phyloP scores from a whole-genome alignment of 495 filamentous ascomycete species.

The Tuber calosporum region DNA sequence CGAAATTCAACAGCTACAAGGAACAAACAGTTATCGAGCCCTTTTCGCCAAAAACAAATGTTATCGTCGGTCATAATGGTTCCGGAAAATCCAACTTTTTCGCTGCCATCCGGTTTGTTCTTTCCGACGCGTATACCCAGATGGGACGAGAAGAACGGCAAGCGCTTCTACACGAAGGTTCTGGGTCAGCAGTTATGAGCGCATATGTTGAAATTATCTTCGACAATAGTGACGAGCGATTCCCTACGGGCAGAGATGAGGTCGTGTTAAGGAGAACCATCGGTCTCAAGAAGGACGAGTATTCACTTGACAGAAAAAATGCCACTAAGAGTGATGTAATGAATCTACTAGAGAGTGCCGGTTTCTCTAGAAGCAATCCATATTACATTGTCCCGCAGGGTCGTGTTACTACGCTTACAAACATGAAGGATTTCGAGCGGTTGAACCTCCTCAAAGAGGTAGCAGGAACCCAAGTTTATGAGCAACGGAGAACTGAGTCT shows the following conservation, averaged over 20 bases:
- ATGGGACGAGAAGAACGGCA: conserved; percentile 94
- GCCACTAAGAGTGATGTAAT: conserved; percentile 91
- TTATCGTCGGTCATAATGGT: conserved; percentile 98
- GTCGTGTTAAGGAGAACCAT: conserved; percentile 87
- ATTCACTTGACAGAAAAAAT: conserved; percentile 91
- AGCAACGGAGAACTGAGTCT: conserved; percentile 78
- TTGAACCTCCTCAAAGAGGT: conserved; percentile 91
- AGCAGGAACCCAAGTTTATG: conserved; percentile 93
- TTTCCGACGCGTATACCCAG: conserved; percentile 95
- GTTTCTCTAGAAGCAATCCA: conserved; percentile 93
- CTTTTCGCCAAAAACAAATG: conserved; percentile 95
- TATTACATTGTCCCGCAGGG: conserved; percentile 99
- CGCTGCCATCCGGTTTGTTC: conserved; percentile 94
- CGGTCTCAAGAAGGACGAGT: conserved; percentile 96
- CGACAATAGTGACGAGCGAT: conserved; percentile 93
- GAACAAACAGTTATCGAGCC: conserved; percentile 98
- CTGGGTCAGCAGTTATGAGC: conserved; percentile 95
- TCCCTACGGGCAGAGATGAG: conserved; percentile 87
- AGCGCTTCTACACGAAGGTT: conserved; percentile 90
- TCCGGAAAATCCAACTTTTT: conserved; percentile 99
- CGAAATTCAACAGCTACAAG: conserved; percentile 66
- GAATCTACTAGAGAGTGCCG: conserved; percentile 90
- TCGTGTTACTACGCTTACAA: conserved; percentile 89
- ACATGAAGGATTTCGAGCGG: conserved; percentile 92
- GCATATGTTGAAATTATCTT: conserved; percentile 99